A percentile compares a stretch with the other conserved stretches of the same genome.
phyloP scores from a whole-genome alignment of 2,329 filamentous ascomycete genomes.

The Penicillium sp. region DNA sequence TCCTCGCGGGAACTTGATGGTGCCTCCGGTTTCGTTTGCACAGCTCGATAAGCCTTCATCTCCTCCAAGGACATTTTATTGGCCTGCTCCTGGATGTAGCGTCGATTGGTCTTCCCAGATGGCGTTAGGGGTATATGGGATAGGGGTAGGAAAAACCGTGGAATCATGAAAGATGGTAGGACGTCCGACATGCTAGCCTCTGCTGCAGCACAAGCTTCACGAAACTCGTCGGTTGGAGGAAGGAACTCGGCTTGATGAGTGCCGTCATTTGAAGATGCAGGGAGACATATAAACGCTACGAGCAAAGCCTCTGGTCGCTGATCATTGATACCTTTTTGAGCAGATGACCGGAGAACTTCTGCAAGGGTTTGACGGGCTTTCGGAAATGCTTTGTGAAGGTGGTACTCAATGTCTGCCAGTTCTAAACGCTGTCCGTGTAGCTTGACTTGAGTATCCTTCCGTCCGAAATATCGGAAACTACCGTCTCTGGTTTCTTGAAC shows the following conservation, averaged over 20 bases:
- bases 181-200: neutral
- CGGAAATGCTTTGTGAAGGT: neutral
- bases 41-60: neutral
- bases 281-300: neutral
- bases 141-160: conserved; percentile 34
- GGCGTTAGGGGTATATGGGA: conserved; percentile 36
- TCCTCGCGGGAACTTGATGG: conserved; percentile 9
- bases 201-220: neutral
- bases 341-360: neutral
- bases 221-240: neutral
- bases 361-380: neutral
- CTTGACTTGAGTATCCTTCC: neutral
- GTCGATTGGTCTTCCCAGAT: conserved; percentile 38
- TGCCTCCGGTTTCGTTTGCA: neutral
- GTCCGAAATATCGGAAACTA: neutral
- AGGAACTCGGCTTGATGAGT: too few species aligned
- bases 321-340: neutral
- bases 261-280: too few species aligned
- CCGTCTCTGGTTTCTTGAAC: neutral
- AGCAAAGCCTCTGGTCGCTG: neutral
- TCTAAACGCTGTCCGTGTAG: neutral
- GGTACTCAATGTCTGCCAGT: neutral
- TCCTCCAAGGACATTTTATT: neutral
- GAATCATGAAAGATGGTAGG: conserved; percentile 16
- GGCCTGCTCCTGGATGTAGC: neutral